Base-by-base conservation (phyloP, 1,284 basidiomycete genomes). In the Trichosporon faecale region DNA sequence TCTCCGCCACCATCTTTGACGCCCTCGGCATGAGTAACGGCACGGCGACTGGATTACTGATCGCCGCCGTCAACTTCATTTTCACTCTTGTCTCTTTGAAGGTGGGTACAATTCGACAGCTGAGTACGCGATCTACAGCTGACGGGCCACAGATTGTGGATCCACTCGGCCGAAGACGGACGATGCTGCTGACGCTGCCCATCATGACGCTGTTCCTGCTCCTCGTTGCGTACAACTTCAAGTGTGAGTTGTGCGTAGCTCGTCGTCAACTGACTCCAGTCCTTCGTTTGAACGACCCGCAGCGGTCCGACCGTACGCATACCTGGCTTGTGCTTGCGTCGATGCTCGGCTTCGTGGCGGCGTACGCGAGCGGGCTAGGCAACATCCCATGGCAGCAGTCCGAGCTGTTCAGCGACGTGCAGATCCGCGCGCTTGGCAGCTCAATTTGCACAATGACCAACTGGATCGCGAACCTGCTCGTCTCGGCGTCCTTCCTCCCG, bases 341-440 rank as follows among this genome's bases (percentile, higher is more conserved):
- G 27, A 93, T 94, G 91, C 89, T 93, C 72, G 78, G 91, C 73
- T 94, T 90, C 82, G 91, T 93, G 31, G 91, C 90, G 1, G 91
- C 90, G 6, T 94, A 93, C 78, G 92, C 91, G 0, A 91, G 88
- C 0, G 91, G 91, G 0, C 82, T 91, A 8, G 88, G 88, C 8
- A 93, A 93, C 77, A 90, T 93, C 0, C 91, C 92, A 0, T 94
- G 92, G 92, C 91, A 93, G 77, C 92, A 94, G 79, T 91, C 91
- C 71, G 92, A 94, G 79, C 86, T 94, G 29, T 93, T 93, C 82
- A 55, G 64, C 12, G 86, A 86, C 9, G 86, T 92, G 31, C 90
- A 92, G 85, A 91, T 93, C 8, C 88, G 92, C 68, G 92, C 92
- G 2, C 88, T 94, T 64, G 92, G 92, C 25, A 91, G 91, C 12